A percentile compares a stretch with the other conserved stretches of the same genome.
Evolutionary conservation across 78 protist genomes (phyloP).

Genomic region (Bodo saltans): DNA sequence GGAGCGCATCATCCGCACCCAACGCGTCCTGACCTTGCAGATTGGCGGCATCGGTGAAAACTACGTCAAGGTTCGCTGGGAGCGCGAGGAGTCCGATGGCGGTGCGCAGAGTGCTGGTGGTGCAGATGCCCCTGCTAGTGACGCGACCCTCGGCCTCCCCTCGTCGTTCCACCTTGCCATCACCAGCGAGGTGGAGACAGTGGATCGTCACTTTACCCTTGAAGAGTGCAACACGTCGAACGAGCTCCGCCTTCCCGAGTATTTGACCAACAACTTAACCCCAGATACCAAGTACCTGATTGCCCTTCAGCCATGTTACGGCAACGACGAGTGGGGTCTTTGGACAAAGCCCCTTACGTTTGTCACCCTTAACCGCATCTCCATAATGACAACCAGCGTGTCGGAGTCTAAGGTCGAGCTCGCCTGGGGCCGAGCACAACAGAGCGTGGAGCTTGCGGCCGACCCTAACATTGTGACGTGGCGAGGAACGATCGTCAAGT

Average conservation of each 20-base stretch:
- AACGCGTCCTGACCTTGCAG: neutral
- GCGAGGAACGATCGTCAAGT: neutral
- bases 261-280: too few relatives aligned
- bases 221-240: neutral
- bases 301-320: conserved; percentile 9
- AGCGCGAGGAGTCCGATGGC: neutral
- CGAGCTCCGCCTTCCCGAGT: neutral
- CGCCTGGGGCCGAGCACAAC: conserved; percentile 22
- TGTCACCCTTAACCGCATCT: conserved; percentile 6
- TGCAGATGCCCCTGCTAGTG: too few relatives aligned
- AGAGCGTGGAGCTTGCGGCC: neutral
- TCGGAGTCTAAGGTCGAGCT: conserved; percentile 7
- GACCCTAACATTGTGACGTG: conserved; percentile 15
- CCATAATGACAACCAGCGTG: neutral
- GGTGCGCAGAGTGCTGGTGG: conserved; percentile 1
- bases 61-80: conserved; percentile 1
- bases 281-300: conserved; percentile 18
- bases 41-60: conserved; percentile 4
- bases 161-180: too few relatives aligned
- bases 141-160: too few relatives aligned
- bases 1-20: neutral
- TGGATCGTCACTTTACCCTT: neutral
- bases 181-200: too few relatives aligned
- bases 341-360: conserved; percentile 11
- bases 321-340: conserved; percentile 19